Evolutionary conservation across 2,329 filamentous ascomycete species (phyloP), one percentile per base, ranked within the genome.

Genomic region (Ceratocystis albifundus): DNA sequence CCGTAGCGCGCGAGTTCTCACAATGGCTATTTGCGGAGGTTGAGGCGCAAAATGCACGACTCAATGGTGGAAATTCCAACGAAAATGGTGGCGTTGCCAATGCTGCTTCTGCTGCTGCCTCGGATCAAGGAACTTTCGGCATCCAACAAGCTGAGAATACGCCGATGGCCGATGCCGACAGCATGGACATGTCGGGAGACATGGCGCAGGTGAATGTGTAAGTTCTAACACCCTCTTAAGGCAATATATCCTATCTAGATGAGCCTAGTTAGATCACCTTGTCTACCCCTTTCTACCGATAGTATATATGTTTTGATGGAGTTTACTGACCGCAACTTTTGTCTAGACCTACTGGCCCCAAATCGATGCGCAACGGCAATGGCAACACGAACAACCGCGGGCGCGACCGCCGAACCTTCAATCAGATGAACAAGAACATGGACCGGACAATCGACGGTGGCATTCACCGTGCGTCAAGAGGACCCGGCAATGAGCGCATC

Each of bases 1-100:
- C 88, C 63, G 87, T 86, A 70, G 90, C 90, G 6, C 84, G 84
- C 69, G 87, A 92, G 65, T 97, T 99, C 74, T 86, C 92, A 69
- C 83, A 82, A 74, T 99, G 94, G 94, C 79, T 99, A n/a, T 97
- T 97, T 74, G 84, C 91, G 66, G 88, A 96, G 74, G 87, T 96
- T 68, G 84, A 88, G 59, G 70, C 78, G 12, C 79, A 94, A 69
- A 85, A 87, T 72, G 78, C 79, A 62, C 84, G 87, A 73, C 72
- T 86, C 68, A 86, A 85, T 70, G 83, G 83, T 28, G 46, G 22
- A 22, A 32, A 12, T 25, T 25, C 32, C 30, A 28, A 41, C 22
- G 12, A 17, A 5, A 32, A 12, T 25, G 36, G 30, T 15, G 36
- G n/a, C 22, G 3, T 22, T 12, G 53, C 53, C 8, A 17, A 44